A percentile compares a stretch with the other conserved stretches of the same genome.
Evolutionary conservation across 148 eudicot species (phyloP).

Genomic region (Drosera capensis): DNA sequence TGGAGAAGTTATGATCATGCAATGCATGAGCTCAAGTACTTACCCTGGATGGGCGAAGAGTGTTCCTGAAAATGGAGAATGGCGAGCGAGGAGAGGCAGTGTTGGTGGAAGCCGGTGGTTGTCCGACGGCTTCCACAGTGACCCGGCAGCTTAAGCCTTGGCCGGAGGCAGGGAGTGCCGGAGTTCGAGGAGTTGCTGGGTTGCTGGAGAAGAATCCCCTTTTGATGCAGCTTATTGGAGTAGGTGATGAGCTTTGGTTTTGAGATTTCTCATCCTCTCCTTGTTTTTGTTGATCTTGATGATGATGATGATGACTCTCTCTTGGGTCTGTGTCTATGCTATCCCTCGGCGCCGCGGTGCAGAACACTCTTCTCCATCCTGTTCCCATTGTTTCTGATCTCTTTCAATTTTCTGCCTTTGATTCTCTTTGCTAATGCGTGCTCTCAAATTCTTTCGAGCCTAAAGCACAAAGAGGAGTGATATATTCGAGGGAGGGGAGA

Average conservation of each 20-base stretch:
- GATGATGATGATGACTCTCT: background rate
- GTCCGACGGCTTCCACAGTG: constrained; percentile 21
- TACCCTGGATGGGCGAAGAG: constrained; percentile 21
- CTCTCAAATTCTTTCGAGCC: too few relatives aligned
- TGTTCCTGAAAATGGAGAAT: constrained; percentile 49
- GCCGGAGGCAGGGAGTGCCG: too few relatives aligned
- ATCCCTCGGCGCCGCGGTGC: constrained; percentile 48
- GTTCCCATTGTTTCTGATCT: constrained; percentile 26
- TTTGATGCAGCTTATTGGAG: too few relatives aligned
- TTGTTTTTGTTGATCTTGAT: background rate
- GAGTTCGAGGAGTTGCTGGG: too few relatives aligned
- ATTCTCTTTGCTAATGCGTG: too few relatives aligned
- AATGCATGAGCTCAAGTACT: background rate
- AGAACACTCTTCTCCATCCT: constrained; percentile 74
- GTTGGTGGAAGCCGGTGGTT: constrained; percentile 15
- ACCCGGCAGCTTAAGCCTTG: constrained; percentile 32
- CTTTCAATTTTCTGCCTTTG: too few relatives aligned
- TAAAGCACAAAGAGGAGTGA: too few relatives aligned
- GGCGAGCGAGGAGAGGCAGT: constrained; percentile 67
- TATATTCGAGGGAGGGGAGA: too few relatives aligned
- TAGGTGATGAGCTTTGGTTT: too few relatives aligned
- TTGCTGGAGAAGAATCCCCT: too few relatives aligned
- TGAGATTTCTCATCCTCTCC: too few relatives aligned
- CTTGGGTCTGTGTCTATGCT: constrained; percentile 3
- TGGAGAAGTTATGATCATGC: too few relatives aligned